A percentile compares a stretch with the other conserved stretches of the same genome.
Conservation (phyloP, 164 flowering plant species). For the Cinnamomum chago region DNA sequence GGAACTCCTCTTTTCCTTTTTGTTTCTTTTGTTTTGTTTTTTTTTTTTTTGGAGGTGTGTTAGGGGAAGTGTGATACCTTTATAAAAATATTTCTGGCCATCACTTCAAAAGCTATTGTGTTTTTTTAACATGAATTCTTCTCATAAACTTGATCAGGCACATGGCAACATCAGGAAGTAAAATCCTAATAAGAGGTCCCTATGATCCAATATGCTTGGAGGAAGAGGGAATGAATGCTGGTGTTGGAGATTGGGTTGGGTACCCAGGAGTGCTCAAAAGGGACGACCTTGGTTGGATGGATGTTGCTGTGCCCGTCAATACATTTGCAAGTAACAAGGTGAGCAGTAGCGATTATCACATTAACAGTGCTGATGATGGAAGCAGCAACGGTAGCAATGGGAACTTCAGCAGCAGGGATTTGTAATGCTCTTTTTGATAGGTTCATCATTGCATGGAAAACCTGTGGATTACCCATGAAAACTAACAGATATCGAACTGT, state of each 20-base stretch:
- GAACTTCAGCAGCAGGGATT: constrained; percentile 3
- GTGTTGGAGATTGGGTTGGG: constrained; percentile 27
- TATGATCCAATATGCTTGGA: constrained; percentile 30
- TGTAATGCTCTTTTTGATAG: background rate
- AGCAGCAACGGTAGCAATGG: constrained; percentile 12
- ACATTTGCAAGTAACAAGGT: constrained; percentile 7
- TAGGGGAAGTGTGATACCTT: background rate
- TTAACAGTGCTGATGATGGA: constrained; percentile 7
- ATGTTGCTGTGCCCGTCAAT: constrained; percentile 13
- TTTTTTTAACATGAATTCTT: background rate
- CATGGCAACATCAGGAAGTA: constrained; percentile 9
- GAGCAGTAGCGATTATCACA: constrained; percentile 4
- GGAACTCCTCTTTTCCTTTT: background rate
- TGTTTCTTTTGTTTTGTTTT: background rate
- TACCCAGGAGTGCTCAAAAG: constrained; percentile 16
- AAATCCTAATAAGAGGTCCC: background rate
- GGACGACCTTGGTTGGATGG: constrained; percentile 22
- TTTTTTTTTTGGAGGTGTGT: background rate
- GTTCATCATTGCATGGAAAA: background rate
- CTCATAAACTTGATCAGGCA: constrained; percentile 12
- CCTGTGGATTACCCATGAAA: background rate
- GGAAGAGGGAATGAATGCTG: constrained; percentile 18
- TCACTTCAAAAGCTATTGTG: background rate
- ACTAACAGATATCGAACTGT: background rate
- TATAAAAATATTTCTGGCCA: background rate